Evolutionary conservation across 345 rosid genomes (phyloP).

Genomic region (Rhodamnia rubescens): DNA sequence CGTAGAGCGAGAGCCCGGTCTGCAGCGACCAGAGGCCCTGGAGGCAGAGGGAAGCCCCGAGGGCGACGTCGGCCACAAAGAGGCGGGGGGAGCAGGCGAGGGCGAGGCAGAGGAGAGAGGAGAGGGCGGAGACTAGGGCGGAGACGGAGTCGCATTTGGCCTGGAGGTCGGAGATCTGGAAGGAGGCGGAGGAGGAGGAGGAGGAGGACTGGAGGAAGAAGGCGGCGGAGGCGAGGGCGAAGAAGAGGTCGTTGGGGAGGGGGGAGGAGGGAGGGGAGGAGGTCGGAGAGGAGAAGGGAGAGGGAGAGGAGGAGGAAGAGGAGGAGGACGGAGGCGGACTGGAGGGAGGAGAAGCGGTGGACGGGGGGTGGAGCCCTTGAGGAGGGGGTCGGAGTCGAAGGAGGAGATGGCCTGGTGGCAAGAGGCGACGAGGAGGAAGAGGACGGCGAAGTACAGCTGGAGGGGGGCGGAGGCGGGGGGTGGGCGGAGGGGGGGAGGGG

Average conservation of each 20-base stretch:
- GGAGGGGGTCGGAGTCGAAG: slow-evolving; percentile 69
- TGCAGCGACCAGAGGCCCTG: slow-evolving; percentile 89
- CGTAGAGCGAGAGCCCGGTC: slow-evolving; percentile 80
- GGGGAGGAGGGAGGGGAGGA: slow-evolving; percentile 48
- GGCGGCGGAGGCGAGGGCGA: slow-evolving; percentile 63
- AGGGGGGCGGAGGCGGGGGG: slow-evolving; percentile 38
- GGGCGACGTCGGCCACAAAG: slow-evolving; percentile 62
- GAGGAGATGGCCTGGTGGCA: slow-evolving; percentile 60
- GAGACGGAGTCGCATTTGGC: slow-evolving; percentile 71
- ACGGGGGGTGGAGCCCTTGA: slow-evolving; percentile 83
- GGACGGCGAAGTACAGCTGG: slow-evolving; percentile 41
- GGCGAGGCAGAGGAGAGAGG: slow-evolving; percentile 48
- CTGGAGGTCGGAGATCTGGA: slow-evolving; percentile 76
- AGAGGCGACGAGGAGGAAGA: slow-evolving; percentile 55
- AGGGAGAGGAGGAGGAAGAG: slow-evolving; percentile 69
- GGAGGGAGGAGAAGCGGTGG: slow-evolving; percentile 72
- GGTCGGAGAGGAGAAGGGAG: slow-evolving; percentile 48
- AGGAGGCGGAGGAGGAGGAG: slow-evolving; percentile 49
- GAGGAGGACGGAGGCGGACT: slow-evolving; percentile 65
- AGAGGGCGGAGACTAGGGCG: slow-evolving; percentile 46
- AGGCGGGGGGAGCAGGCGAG: slow-evolving; percentile 61
- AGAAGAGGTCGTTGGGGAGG: slow-evolving; percentile 70
- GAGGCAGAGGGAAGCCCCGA: slow-evolving; percentile 56
- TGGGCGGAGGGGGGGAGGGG: slow-evolving; percentile 25
- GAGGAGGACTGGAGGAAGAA: slow-evolving; percentile 67